Conservation (phyloP, 176 grass and related monocot genomes). For the Themeda triandra region DNA sequence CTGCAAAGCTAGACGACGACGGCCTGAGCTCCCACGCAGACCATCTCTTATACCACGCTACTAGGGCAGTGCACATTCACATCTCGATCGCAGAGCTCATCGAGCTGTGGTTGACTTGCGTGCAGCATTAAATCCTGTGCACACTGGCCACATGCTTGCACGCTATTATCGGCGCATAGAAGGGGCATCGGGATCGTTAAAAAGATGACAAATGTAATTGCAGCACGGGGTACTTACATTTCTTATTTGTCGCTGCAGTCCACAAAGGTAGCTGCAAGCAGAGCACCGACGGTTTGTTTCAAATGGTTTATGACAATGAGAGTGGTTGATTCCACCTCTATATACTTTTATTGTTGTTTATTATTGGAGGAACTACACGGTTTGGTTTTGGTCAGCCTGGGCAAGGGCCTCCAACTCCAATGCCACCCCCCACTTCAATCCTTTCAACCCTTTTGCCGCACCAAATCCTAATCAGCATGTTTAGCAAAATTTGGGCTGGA, state of each 20-base stretch:
- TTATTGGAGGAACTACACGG: too few species aligned
- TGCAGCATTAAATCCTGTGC: conserved; percentile 22
- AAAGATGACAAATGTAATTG: too few species aligned
- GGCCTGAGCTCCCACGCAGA: not conserved
- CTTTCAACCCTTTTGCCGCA: too few species aligned
- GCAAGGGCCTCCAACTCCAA: too few species aligned
- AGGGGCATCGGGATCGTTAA: not conserved
- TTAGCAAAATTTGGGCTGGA: too few species aligned
- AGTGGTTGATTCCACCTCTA: not conserved
- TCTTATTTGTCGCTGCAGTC: not conserved
- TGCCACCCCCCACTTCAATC: too few species aligned
- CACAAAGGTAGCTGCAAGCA: not conserved
- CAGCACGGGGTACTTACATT: not conserved
- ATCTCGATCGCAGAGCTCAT: not conserved
- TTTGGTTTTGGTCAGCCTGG: too few species aligned
- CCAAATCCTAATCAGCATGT: too few species aligned
- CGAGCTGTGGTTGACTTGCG: conserved; percentile 16
- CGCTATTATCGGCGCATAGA: not conserved
- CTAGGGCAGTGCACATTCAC: not conserved
- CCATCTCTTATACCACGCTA: not conserved
- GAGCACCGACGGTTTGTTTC: not conserved
- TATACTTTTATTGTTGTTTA: not conserved
- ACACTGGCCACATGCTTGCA: not conserved
- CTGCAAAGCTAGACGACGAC: not conserved
- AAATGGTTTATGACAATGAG: not conserved